Evolutionary conservation across 2,329 filamentous ascomycete species (phyloP), one percentile per base, ranked within the genome.

Genomic region (Microsporum canis): DNA sequence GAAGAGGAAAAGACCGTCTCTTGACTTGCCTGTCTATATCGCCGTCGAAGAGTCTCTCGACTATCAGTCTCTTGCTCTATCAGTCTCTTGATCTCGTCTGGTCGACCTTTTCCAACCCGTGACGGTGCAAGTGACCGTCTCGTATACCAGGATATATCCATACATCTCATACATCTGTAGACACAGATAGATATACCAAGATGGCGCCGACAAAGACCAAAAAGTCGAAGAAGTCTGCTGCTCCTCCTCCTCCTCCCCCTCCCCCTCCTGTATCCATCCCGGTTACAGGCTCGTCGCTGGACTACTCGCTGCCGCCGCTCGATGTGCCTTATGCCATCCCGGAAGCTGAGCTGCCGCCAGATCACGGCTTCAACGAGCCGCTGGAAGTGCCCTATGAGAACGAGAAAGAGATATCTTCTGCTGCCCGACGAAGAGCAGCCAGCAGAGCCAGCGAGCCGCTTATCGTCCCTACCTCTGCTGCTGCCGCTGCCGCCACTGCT

Each of bases 381-480:
- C 10, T 49, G 27, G 45, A 49, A 5, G 23, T 29, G 45, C 45
- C 45, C 23, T 49, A 29, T 12, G 45, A 49, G 45, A 23, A 49
- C 3, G 45, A 49, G 23, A 49, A 33, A 29, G 45, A 49, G 49
- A 34, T 31, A 6, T 34, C 49, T 55, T 12, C 49, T 33, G 49
- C 49, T 53, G 29, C 57, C 41, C 39, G 57, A 17, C 57, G 57
- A 14, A 31, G 57, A 47, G 57, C 57, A 23, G 31, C 57, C 31
- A 59, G 57, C 36, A 41, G 57, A 58, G 34, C 39, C 3, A 58
- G 57, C 57, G 57, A 59, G 31, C 55, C 23, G 17, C 17, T 36
- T n/a, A 7, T 57, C 34, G 2, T 10, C 55, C 5, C 34, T 31
- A 8, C 27, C 34, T 5, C 34, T 36, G 5, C 34, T 36, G 39